Base-by-base conservation (phyloP, 1,139 yeast genomes). In the Williopsis jadinii region DNA sequence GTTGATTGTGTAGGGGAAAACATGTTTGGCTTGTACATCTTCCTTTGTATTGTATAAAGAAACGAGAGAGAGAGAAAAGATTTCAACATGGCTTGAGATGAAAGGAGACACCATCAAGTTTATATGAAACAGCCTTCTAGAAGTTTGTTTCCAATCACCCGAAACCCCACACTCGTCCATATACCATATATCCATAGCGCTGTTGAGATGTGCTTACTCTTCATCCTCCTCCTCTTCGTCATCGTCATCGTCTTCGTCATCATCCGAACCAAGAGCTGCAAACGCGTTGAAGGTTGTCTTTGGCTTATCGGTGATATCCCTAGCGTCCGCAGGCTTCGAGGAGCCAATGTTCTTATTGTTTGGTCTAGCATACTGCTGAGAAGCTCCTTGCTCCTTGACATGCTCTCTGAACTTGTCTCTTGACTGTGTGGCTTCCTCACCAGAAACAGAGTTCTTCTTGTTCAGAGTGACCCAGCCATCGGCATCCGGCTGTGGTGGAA, bases 391-490 rank as follows among this genome's bases (percentile, higher is more conserved):
- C 34, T 68, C 73, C 59, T 68, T 73, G 37, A 66, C 56, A 35
- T 66, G 50, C 46, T 69, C 73, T 55, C 73, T 70, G 57, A 75
- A 73, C 43, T 67, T 69, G 39, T 63, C 67, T 52, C 56, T 58
- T 44, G 75, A 79, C 32, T 67, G 75, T 19, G 53, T 63, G 36
- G 62, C 70, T 30, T 71, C 78, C 42, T 71, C 80, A 34, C 65
- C 68, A 42, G 71, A 71, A 45, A 43, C 37, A 31, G 72, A 71
- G 56, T 70, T 68, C 56, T 68, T 72, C 46, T 70, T 64, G 51
- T 75, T 74, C 48, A 77, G 68, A 28, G 90, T 80, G 43, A 84
- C 84, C 92, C 92, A 84, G 34, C 94, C 94, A 48, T 84, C 90
- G 45, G 80, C 84, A 58, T 83, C 94, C 26, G 72, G 61, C 45